Conservation (phyloP, 2,329 filamentous ascomycete species). For the Dothidotthia symphoricarpi region DNA sequence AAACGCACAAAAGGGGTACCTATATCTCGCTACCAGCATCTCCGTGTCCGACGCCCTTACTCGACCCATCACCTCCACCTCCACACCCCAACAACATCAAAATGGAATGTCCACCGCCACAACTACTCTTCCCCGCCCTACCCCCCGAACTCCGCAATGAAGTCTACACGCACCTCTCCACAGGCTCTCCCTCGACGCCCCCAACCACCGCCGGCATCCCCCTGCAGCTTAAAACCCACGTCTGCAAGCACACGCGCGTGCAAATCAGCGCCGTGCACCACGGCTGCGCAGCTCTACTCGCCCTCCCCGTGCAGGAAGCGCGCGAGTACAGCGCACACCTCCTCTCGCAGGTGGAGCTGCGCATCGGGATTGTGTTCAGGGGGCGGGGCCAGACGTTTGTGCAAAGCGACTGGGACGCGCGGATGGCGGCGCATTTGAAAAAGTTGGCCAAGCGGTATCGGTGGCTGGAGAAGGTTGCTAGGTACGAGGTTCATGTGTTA, state of each 20-base stretch:
- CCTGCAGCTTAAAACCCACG: slow-evolving; percentile 22
- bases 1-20: too few relatives aligned
- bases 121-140: slow-evolving; percentile 22
- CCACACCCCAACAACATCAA: too few relatives aligned
- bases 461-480: slow-evolving; percentile 25
- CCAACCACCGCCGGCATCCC: slow-evolving; percentile 17
- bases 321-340: slow-evolving; percentile 28
- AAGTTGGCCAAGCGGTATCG: slow-evolving; percentile 25
- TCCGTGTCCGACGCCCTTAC: too few relatives aligned
- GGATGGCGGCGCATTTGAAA: slow-evolving; percentile 18
- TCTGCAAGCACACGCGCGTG: slow-evolving; percentile 26
- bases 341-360: slow-evolving; percentile 17
- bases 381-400: slow-evolving; percentile 27
- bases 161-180: slow-evolving; percentile 26
- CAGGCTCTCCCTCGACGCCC: not conserved
- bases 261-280: slow-evolving; percentile 24
- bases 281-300: slow-evolving; percentile 22
- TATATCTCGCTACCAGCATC: too few relatives aligned
- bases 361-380: slow-evolving; percentile 25
- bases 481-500: slow-evolving; percentile 24
- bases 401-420: slow-evolving; percentile 30
- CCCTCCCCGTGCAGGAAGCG: slow-evolving; percentile 25
- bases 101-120: not conserved
- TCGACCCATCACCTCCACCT: too few relatives aligned
- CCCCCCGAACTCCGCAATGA: slow-evolving; percentile 35